These are phyloP conservation scores for Pseudopithomyces maydicus DNA, from an alignment of 2,329 filamentous ascomycete species.

Conservation along the genomic window DNA sequence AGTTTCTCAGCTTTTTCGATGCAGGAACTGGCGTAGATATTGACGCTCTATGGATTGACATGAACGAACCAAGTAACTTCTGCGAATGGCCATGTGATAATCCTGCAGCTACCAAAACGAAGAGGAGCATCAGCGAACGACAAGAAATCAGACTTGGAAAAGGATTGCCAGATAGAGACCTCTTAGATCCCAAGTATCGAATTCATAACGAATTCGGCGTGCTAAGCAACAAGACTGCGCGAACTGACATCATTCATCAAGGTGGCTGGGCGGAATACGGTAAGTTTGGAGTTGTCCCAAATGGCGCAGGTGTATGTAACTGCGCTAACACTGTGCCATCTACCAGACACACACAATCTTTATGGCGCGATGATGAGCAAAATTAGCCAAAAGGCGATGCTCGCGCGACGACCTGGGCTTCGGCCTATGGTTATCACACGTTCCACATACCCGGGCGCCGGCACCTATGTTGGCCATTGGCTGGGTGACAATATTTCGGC, in stretches of 20 bases:
- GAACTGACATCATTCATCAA: slow-evolving; percentile 70
- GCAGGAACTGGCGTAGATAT: slow-evolving; percentile 70
- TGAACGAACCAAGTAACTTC: slow-evolving; percentile 41
- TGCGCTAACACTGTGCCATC: not conserved
- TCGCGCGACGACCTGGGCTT: slow-evolving; percentile 65
- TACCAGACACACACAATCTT: slow-evolving; percentile 8
- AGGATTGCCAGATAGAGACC: slow-evolving; percentile 65
- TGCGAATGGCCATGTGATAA: slow-evolving; percentile 53
- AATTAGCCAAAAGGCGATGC: slow-evolving; percentile 69
- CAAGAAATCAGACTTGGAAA: slow-evolving; percentile 48
- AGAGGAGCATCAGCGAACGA: slow-evolving; percentile 5
- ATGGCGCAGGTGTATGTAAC: not conserved
- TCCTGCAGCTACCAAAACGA: slow-evolving; percentile 53
- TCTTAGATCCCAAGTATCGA: slow-evolving; percentile 67
- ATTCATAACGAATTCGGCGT: slow-evolving; percentile 64
- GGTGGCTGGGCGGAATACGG: slow-evolving; percentile 70
- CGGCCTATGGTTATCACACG: slow-evolving; percentile 76
- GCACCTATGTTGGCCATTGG: slow-evolving; percentile 64
- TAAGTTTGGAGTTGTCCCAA: not conserved
- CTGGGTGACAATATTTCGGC: slow-evolving; percentile 58
- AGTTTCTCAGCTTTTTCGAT: slow-evolving; percentile 71
- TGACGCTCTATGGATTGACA: slow-evolving; percentile 61
- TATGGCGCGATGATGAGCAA: slow-evolving; percentile 78
- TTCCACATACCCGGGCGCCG: slow-evolving; percentile 77
- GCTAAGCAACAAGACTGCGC: slow-evolving; percentile 57